These are phyloP conservation scores for Cercospora sojina DNA, from an alignment of 2,329 filamentous ascomycete genomes.

Conservation along the genomic window DNA sequence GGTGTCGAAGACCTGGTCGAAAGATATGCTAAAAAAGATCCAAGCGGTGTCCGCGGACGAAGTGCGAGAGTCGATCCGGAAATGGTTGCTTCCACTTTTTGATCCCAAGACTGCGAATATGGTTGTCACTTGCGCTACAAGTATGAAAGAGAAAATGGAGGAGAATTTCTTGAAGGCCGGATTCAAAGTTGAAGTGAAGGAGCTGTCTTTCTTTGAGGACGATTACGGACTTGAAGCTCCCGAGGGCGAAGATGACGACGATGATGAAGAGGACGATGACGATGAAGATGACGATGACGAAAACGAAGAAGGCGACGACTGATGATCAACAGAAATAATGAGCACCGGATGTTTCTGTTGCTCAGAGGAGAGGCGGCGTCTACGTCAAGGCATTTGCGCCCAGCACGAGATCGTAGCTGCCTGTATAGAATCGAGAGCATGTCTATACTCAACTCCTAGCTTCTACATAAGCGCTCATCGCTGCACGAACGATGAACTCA, in stretches of 20 bases:
- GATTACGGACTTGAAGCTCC: slow-evolving; percentile 76
- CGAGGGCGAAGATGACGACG: slow-evolving; percentile 60
- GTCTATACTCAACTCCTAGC: background rate
- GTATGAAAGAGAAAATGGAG: slow-evolving; percentile 78
- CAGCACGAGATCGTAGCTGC: background rate
- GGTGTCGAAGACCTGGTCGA: slow-evolving; percentile 73
- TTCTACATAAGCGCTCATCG: background rate
- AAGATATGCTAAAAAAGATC: slow-evolving; percentile 73
- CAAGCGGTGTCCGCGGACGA: slow-evolving; percentile 73
- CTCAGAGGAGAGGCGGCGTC: background rate
- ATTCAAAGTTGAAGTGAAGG: slow-evolving; percentile 73
- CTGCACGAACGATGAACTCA: background rate
- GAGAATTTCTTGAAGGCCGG: slow-evolving; percentile 71
- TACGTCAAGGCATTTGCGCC: background rate
- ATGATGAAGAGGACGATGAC: slow-evolving; percentile 59
- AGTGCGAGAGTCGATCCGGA: slow-evolving; percentile 70
- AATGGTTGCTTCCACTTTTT: slow-evolving; percentile 78
- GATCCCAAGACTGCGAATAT: slow-evolving; percentile 77
- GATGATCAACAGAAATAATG: background rate
- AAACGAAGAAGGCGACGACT: slow-evolving; percentile 31
- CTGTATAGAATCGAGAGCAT: background rate
- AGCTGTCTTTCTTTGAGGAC: slow-evolving; percentile 79
- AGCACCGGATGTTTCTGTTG: background rate
- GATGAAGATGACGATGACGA: slow-evolving; percentile 51
- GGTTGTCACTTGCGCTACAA: slow-evolving; percentile 81